A percentile compares a stretch with the other conserved stretches of the same genome.
phyloP scores from a whole-genome alignment of 2,329 filamentous ascomycete genomes.

The Aspergillus sp. region DNA sequence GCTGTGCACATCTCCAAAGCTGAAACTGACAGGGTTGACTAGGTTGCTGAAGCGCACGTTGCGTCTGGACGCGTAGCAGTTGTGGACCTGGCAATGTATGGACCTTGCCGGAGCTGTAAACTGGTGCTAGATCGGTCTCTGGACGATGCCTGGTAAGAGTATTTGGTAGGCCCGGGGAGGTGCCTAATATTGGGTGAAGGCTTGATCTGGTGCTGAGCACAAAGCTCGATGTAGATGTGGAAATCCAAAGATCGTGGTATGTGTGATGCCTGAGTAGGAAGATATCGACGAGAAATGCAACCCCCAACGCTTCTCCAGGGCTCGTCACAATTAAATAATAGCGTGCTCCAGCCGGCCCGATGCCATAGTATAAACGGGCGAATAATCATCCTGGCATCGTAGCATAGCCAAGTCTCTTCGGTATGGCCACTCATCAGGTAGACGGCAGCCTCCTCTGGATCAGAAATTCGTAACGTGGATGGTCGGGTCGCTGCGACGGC shows the following conservation, averaged over 20 bases:
- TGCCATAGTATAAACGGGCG: not conserved
- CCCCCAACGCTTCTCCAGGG: not conserved
- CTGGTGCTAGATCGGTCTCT: not conserved
- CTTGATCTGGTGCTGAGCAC: no score
- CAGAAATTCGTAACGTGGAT: no score
- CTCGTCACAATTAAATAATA: not conserved
- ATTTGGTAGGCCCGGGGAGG: not conserved
- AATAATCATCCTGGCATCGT: not conserved
- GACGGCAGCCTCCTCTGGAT: not conserved
- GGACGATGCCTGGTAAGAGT: not conserved
- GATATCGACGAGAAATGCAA: not conserved
- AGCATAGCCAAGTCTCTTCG: not conserved
- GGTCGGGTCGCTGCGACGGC: no score
- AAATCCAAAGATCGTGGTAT: not conserved
- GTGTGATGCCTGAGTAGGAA: not conserved
- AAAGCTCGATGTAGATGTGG: not conserved
- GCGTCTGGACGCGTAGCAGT: no score
- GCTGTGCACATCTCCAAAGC: conserved; percentile 9
- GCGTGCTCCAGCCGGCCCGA: not conserved
- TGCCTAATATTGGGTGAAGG: not conserved
- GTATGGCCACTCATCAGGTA: not conserved
- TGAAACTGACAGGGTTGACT: not conserved
- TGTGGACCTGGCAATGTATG: no score
- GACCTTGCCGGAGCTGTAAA: no score
- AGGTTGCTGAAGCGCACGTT: not conserved